phyloP scores from a whole-genome alignment of 2,329 filamentous ascomycete species.

The Fusarium nodosum region DNA sequence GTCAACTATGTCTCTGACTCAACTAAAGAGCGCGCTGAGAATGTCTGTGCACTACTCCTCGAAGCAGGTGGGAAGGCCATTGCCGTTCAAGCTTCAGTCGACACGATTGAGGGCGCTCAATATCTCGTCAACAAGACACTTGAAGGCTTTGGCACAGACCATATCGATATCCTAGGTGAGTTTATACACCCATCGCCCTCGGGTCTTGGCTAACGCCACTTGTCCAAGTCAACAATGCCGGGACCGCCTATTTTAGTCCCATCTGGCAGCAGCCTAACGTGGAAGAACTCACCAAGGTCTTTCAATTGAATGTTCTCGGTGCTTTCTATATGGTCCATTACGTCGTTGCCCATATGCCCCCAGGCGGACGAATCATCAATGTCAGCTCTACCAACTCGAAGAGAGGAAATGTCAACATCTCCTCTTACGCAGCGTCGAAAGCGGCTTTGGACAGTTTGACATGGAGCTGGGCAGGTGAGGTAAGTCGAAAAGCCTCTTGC shows the following conservation, averaged over 20 bases:
- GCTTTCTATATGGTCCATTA: constrained; percentile 55
- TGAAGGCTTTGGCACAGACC: constrained; percentile 51
- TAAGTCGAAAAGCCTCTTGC: constrained; percentile 2
- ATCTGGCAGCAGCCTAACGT: constrained; percentile 42
- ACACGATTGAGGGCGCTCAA: constrained; percentile 51
- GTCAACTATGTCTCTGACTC: constrained; percentile 58
- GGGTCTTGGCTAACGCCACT: not conserved
- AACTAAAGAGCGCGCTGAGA: constrained; percentile 49
- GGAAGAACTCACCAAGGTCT: constrained; percentile 48
- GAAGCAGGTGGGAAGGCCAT: constrained; percentile 51
- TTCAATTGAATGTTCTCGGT: constrained; percentile 54
- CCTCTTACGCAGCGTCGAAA: constrained; percentile 48
- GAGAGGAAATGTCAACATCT: constrained; percentile 26
- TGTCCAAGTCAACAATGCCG: constrained; percentile 57
- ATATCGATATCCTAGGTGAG: constrained; percentile 59
- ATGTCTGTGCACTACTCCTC: constrained; percentile 49
- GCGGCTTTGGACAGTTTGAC: constrained; percentile 56
- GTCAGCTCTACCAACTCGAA: constrained; percentile 42
- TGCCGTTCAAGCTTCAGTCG: constrained; percentile 54
- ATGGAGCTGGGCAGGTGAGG: constrained; percentile 52
- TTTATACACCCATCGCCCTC: accelerated
- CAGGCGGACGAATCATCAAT: constrained; percentile 49
- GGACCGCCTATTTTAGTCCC: constrained; percentile 34
- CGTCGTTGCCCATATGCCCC: constrained; percentile 54
- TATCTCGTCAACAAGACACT: constrained; percentile 55